These are phyloP conservation scores for Cylindrotheca closterium DNA, from an alignment of 108 stramenopile genomes.

Conservation along the genomic window DNA sequence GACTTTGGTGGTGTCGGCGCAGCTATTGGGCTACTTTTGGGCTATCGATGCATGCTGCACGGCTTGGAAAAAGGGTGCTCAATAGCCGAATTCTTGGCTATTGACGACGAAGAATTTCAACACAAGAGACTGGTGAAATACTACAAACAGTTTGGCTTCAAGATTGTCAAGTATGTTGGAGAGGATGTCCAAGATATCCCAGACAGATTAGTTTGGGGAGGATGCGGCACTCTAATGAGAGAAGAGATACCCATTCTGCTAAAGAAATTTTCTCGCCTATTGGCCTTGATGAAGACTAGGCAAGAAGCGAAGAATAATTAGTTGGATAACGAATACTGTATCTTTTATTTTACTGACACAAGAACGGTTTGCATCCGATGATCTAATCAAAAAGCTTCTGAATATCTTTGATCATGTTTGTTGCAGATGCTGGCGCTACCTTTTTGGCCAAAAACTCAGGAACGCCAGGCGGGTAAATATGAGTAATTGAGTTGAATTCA, in stretches of 20 bases:
- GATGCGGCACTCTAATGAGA: conserved; percentile 81
- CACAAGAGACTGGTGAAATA: conserved; percentile 76
- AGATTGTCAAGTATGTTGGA: conserved; percentile 77
- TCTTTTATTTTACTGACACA: too few relatives aligned
- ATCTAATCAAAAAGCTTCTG: conserved; percentile 28
- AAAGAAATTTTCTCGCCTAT: background rate
- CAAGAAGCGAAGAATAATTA: conserved; percentile 2
- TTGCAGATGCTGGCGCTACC: conserved; percentile 46
- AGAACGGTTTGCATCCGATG: too few relatives aligned
- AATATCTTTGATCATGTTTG: conserved; percentile 58
- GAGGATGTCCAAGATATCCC: conserved; percentile 76
- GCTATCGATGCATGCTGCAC: conserved; percentile 64
- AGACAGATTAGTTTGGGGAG: conserved; percentile 87
- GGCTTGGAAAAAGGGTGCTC: conserved; percentile 54
- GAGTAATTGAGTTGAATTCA: conserved; percentile 58
- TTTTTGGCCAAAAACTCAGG: conserved; percentile 56
- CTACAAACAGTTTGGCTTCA: conserved; percentile 68
- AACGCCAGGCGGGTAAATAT: conserved; percentile 50
- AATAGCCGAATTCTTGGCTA: conserved; percentile 71
- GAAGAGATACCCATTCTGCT: conserved; percentile 51
- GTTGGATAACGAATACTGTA: too few relatives aligned
- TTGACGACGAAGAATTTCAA: conserved; percentile 81
- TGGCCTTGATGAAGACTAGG: conserved; percentile 1
- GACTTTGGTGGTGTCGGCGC: conserved; percentile 52
- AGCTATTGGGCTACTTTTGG: conserved; percentile 70